Conservation (phyloP, 768 basidiomycete genomes). For the Rhizopogon rudus region DNA sequence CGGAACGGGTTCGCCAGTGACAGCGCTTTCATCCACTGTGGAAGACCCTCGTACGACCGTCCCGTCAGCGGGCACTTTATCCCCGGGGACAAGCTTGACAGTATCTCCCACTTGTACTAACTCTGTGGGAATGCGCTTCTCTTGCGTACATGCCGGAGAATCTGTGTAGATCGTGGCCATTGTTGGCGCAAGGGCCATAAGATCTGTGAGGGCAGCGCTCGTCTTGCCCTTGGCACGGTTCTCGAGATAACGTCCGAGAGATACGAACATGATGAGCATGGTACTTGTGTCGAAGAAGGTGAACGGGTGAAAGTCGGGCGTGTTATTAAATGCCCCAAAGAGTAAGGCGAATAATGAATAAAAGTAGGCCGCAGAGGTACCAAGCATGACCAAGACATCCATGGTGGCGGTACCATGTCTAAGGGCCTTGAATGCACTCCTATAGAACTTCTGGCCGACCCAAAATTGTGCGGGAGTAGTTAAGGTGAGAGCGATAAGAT, state of each 20-base stretch:
- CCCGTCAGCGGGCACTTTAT: conserved; percentile 95
- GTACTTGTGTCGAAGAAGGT: conserved; percentile 99
- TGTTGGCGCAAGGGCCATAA: conserved; percentile 92
- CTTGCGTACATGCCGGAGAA: conserved; percentile 69
- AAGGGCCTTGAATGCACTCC: conserved; percentile 85
- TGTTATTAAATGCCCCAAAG: conserved; percentile 55
- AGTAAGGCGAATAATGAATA: conserved; percentile 79
- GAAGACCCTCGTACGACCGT: conserved; percentile 83
- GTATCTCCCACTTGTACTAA: conserved; percentile 92
- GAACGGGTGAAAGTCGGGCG: conserved; percentile 70
- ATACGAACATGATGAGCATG: conserved; percentile 97
- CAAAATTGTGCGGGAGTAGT: conserved; percentile 94
- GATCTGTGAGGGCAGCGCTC: conserved; percentile 91
- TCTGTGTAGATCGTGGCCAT: conserved; percentile 97
- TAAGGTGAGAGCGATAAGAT: conserved; percentile 67
- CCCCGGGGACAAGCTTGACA: conserved; percentile 92
- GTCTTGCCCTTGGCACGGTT: conserved; percentile 97
- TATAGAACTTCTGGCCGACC: conserved; percentile 85
- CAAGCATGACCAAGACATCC: conserved; percentile 96
- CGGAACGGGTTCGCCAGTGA: conserved; percentile 92
- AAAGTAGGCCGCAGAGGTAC: conserved; percentile 89
- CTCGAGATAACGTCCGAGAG: conserved; percentile 91
- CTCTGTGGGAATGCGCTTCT: conserved; percentile 91
- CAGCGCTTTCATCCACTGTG: conserved; percentile 91
- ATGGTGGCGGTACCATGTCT: conserved; percentile 90